These are phyloP conservation scores for Geotrichum restrictum DNA, from an alignment of 1,139 yeast species.

Conservation along the genomic window DNA sequence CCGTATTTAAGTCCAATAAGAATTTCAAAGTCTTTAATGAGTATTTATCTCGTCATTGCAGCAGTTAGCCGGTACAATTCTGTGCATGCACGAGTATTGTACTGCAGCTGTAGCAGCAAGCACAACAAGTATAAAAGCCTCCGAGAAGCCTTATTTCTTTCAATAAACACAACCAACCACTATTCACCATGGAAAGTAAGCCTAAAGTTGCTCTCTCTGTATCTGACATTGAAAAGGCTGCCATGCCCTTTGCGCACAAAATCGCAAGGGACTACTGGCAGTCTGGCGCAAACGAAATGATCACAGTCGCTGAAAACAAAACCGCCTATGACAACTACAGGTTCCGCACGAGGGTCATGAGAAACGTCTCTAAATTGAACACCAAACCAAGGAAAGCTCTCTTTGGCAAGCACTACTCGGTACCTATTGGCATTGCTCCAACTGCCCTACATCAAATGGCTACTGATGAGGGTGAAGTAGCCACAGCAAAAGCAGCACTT, in stretches of 20 bases:
- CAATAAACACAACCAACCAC: background rate
- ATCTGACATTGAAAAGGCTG: slow-evolving; percentile 29
- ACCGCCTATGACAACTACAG: slow-evolving; percentile 35
- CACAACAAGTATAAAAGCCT: no score
- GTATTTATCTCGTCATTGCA: no score
- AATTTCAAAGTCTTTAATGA: no score
- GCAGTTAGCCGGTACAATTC: no score
- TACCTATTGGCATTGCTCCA: slow-evolving; percentile 65
- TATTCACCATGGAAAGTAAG: slow-evolving; percentile 17
- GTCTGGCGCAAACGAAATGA: slow-evolving; percentile 39
- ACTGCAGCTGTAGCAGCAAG: no score
- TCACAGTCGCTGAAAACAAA: slow-evolving; percentile 37
- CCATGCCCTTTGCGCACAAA: slow-evolving; percentile 32
- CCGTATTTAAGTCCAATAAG: no score
- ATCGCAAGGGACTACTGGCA: slow-evolving; percentile 40
- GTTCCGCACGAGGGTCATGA: slow-evolving; percentile 46
- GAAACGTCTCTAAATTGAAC: slow-evolving; percentile 43
- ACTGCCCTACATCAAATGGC: slow-evolving; percentile 65
- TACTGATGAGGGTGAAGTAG: slow-evolving; percentile 58
- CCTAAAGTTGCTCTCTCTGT: slow-evolving; percentile 27
- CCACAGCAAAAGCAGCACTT: slow-evolving; percentile 39
- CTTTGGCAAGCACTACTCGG: slow-evolving; percentile 43
- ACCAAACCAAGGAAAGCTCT: slow-evolving; percentile 38
- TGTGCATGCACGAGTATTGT: no score
- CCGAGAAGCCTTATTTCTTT: background rate